Evolutionary conservation across 2,329 filamentous ascomycete species (phyloP), one percentile per base, ranked within the genome.

Genomic region (Nemania sp.): DNA sequence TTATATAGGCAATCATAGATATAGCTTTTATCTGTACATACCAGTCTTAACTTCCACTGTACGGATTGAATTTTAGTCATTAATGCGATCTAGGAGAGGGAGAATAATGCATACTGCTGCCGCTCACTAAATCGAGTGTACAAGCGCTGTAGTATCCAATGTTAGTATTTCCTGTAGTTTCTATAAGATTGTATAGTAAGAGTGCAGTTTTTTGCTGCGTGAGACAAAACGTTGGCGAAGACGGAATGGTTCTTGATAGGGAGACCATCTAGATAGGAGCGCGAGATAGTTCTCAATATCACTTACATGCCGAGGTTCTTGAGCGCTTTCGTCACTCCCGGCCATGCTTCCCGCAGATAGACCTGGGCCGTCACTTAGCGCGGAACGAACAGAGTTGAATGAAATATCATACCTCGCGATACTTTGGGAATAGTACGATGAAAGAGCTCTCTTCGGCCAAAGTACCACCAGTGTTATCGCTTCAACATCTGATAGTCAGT

Each of bases 371-470:
- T 36, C 20, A 41, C 39, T 54, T 17, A 52, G 39, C 26, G 14
- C 4, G 11, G 15, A 42, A 23, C 12, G 12, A 19, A 41, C 12
- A 14, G 30, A 42, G 15, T 20, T 15, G 15, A 15, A 28, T 19
- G 26, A 14, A 19, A 7, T 6, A 78, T 68, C 97, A 97, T 44
- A 90, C 82, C 80, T 99, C 94, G 67, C 94, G 88, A 74, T 99
- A 99, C 75, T 96, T 96, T 60, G 94, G 94, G 70, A 97, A 97
- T 6, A 97, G 78, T 0, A 68, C 64, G 6, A 80, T 80, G 71
- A 99, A 99, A 5, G 89, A 91, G 1, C 91, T 96, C 76, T 97
- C 94, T 73, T 99, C 93, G 48, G 86, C 82, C 70, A 99, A 96
- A 17, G 89, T 88, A 61, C 94, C 94, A 50, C 83, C 90, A 26